phyloP scores from a whole-genome alignment of 371 early-diverging fungal genomes.

The Lichtheimia ornata region DNA sequence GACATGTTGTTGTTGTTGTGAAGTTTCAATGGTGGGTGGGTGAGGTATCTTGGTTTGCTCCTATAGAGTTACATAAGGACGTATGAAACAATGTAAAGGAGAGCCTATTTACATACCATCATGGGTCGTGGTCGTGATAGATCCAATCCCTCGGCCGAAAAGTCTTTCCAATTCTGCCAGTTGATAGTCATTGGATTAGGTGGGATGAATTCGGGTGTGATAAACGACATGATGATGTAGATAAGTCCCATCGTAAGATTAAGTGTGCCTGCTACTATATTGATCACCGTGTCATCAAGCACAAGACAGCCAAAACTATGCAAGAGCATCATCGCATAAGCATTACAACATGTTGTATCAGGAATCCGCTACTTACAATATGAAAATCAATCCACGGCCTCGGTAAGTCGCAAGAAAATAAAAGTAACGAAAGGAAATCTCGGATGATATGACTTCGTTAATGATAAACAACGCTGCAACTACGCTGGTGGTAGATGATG shows the following conservation, averaged over 20 bases:
- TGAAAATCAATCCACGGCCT: constrained; percentile 40
- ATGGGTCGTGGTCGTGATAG: constrained; percentile 21
- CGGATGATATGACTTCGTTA: constrained; percentile 32
- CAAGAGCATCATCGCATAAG: neutral
- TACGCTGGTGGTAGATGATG: constrained; percentile 17
- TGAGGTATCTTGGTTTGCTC: neutral
- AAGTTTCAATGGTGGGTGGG: neutral
- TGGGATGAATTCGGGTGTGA: constrained; percentile 32
- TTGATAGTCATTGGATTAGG: constrained; percentile 41
- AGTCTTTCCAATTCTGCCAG: constrained; percentile 50
- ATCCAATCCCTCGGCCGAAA: constrained; percentile 46
- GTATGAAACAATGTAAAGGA: neutral
- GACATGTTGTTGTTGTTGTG: too few relatives aligned
- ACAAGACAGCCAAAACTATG: constrained; percentile 49
- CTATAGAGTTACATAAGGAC: neutral
- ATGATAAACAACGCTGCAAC: constrained; percentile 35
- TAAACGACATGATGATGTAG: constrained; percentile 41
- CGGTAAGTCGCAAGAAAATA: constrained; percentile 34
- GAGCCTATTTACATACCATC: neutral
- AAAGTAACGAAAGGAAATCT: constrained; percentile 29
- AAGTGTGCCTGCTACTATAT: constrained; percentile 41
- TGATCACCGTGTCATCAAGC: constrained; percentile 27
- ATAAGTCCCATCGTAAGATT: constrained; percentile 32
- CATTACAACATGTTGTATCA: neutral
- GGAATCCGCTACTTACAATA: constrained; percentile 32